These are phyloP conservation scores for Boletus albobrunnescens DNA, from an alignment of 1,284 basidiomycete species.

Conservation along the genomic window DNA sequence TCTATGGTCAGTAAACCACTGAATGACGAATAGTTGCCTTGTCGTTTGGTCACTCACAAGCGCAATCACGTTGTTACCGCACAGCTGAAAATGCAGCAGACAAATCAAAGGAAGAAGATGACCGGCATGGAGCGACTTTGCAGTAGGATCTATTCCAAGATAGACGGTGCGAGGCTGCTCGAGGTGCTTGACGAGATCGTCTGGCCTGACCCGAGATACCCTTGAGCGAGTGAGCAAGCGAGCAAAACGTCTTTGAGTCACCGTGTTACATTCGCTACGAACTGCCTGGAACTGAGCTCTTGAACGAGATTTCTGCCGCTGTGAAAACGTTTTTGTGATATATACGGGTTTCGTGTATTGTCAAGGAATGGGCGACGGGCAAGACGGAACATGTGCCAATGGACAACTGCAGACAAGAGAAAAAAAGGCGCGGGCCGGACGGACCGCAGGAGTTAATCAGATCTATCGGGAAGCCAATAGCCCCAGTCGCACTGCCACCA, in stretches of 20 bases:
- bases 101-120: constrained; percentile 88
- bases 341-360: neutral
- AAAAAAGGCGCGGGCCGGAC: constrained; percentile 13
- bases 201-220: constrained; percentile 16
- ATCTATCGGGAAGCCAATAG: constrained; percentile 5
- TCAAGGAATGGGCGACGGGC: constrained; percentile 11
- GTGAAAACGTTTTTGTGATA: constrained; percentile 16
- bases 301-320: constrained; percentile 20
- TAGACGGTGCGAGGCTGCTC: constrained; percentile 62
- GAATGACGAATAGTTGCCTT: neutral
- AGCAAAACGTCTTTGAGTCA: constrained; percentile 11
- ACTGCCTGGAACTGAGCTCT: constrained; percentile 26
- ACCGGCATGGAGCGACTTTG: constrained; percentile 85
- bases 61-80: constrained; percentile 78
- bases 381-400: constrained; percentile 29
- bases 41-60: constrained; percentile 53
- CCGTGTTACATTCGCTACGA: constrained; percentile 33
- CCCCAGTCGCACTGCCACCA: neutral
- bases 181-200: constrained; percentile 31
- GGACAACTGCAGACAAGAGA: neutral
- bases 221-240: constrained; percentile 1
- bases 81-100: constrained; percentile 81
- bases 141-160: constrained; percentile 90
- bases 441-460: constrained; percentile 6
- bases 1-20: constrained; percentile 45